phyloP scores from a whole-genome alignment of 2,329 filamentous ascomycete species.

The Colletotrichum destructivum region DNA sequence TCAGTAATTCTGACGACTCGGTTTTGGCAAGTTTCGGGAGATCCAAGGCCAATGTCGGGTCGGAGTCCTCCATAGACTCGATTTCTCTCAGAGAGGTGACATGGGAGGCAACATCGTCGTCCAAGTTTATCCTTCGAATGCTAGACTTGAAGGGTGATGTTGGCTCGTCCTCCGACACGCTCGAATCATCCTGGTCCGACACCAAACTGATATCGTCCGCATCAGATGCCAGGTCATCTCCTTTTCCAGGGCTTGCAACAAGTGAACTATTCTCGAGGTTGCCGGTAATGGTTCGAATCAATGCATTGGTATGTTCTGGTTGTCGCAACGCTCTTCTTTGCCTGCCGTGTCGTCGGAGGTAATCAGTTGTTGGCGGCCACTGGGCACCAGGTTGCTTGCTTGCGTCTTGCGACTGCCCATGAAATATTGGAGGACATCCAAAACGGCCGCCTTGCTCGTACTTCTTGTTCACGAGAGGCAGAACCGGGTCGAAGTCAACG shows the following conservation, averaged over 20 bases:
- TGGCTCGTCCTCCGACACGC: constrained; percentile 65
- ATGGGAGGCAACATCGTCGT: constrained; percentile 70
- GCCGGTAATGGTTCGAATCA: constrained; percentile 56
- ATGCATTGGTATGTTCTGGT: constrained; percentile 46
- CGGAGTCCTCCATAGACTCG: constrained; percentile 62
- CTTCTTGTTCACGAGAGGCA: constrained; percentile 71
- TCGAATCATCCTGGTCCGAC: constrained; percentile 71
- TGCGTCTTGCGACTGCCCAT: constrained; percentile 47
- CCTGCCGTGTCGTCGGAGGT: constrained; percentile 64
- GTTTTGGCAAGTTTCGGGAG: constrained; percentile 64
- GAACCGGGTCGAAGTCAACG: constrained; percentile 67
- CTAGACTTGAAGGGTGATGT: constrained; percentile 66
- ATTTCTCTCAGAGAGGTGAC: constrained; percentile 66
- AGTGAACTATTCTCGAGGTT: constrained; percentile 53
- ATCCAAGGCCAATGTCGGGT: constrained; percentile 64
- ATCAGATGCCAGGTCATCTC: constrained; percentile 59
- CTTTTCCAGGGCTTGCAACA: constrained; percentile 56
- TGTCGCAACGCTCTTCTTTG: constrained; percentile 54
- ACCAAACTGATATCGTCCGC: constrained; percentile 65
- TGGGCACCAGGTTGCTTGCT: constrained; percentile 50
- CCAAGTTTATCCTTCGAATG: constrained; percentile 57
- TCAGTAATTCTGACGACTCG: constrained; percentile 64
- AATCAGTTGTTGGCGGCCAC: constrained; percentile 62
- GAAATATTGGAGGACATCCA: constrained; percentile 58
- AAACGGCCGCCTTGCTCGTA: constrained; percentile 72